Base-by-base conservation (phyloP, 768 basidiomycete genomes). In the Mycena leptocephala region DNA sequence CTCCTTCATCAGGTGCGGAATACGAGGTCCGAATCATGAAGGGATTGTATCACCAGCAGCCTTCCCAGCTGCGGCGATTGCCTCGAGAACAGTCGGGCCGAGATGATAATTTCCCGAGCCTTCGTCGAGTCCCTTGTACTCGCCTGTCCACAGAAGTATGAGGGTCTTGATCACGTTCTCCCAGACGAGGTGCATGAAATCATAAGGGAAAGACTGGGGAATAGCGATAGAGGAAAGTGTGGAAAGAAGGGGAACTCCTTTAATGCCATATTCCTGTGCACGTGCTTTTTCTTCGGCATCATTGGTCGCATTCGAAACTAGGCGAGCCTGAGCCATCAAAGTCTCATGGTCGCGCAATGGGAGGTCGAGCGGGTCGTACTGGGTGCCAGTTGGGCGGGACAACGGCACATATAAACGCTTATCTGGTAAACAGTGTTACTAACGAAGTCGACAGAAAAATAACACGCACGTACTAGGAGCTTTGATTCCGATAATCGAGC, bases 1-100 rank as follows among this genome's bases (percentile, higher is more conserved):
- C n/a, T 84, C 82, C 20, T 67, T 76, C 6, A 72, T 62, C 24
- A 83, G 59, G 58, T 84, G 75, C 2, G 82, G 85, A 2, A 80
- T 59, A 2, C 80, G 76, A 13, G 80, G 69, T 5, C 82, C 81
- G 78, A 81, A 86, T 10, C 69, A 65, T 10, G 74, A 76, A 4
- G 85, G 85, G n/a, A 83, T 82, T 0, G 79, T 83, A 6, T 48
- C 41, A 5, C 82, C 79, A 22, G 65, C 5, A 1, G 61, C 37
- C 22, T 63, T 63, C 0, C 61, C 39, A 28, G 61, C 61, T 9
- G 10, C 10, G 3, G 37, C 61, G 16, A 63, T 63, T 3, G 39
- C 61, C 61, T 63, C 61, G 24, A 63, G 22, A 7, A 63, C 61
- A 3, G 61, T 63, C 5, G 61, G 24, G 2, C 26, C 61, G 4